Evolutionary conservation across 2,329 filamentous ascomycete species (phyloP).

Genomic region (Trichoderma simmonsii): DNA sequence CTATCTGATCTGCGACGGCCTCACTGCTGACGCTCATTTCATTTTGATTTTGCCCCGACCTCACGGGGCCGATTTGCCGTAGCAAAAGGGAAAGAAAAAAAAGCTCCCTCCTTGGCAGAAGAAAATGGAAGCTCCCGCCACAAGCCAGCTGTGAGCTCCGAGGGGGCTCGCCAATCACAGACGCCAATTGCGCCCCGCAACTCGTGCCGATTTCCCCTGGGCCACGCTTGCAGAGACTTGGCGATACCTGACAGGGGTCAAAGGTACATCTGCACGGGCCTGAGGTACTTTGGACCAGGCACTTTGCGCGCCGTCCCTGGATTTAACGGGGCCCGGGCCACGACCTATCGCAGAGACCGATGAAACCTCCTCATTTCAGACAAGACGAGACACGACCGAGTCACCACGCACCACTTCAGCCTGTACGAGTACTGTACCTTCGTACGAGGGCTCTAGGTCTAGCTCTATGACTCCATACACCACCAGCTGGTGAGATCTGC

Average conservation of each 20-base stretch:
- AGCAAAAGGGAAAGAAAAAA: background rate
- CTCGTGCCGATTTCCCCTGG: slow-evolving; percentile 20
- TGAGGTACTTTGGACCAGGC: background rate
- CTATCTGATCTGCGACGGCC: background rate
- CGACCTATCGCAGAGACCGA: slow-evolving; percentile 7
- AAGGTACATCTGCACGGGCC: background rate
- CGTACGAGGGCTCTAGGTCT: background rate
- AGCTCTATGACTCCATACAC: background rate
- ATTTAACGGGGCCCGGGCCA: background rate
- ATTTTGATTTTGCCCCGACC: background rate
- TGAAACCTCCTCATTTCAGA: slow-evolving; percentile 16
- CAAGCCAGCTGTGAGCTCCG: slow-evolving; percentile 11
- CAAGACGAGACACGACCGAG: background rate
- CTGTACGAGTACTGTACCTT: background rate
- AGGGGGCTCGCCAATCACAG: slow-evolving; percentile 13
- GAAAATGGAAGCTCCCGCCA: slow-evolving; percentile 16
- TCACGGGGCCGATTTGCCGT: background rate
- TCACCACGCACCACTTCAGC: background rate
- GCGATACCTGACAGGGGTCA: slow-evolving; percentile 12
- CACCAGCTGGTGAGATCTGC: background rate
- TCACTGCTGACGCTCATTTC: background rate
- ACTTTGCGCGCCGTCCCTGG: background rate
- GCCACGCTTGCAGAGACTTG: slow-evolving; percentile 12
- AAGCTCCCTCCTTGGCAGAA: slow-evolving; percentile 2
- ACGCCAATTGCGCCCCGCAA: slow-evolving; percentile 21